Evolutionary conservation across 371 early-diverging fungal species (phyloP).

Genomic region (Mucor piriformis): DNA sequence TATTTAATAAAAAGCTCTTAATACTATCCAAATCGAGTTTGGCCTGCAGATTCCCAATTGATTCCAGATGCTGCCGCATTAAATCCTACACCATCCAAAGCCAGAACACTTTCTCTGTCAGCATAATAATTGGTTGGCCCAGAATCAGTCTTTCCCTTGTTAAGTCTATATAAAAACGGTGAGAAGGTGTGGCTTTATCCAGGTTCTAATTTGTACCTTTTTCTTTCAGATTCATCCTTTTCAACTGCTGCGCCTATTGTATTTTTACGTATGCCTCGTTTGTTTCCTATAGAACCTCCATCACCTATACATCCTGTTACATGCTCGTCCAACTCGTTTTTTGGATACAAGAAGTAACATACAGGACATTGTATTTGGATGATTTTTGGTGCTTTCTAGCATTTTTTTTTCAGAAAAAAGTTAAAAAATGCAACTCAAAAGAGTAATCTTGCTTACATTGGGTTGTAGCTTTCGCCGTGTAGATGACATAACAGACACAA

Average conservation of each 20-base stretch:
- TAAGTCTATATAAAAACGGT: background rate
- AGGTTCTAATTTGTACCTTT: background rate
- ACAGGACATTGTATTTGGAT: conserved; percentile 9
- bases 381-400: background rate
- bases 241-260: conserved; percentile 10
- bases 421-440: background rate
- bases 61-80: conserved; percentile 6
- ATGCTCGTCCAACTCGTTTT: conserved; percentile 1
- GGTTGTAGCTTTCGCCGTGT: background rate
- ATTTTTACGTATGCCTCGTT: background rate
- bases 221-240: background rate
- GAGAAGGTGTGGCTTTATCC: background rate
- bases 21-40: conserved; percentile 7
- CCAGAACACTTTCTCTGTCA: conserved; percentile 11
- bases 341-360: conserved; percentile 4
- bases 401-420: background rate
- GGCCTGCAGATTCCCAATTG: conserved; percentile 17
- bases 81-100: conserved; percentile 13
- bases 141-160: background rate
- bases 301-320: conserved; percentile 5
- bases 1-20: no score
- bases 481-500: background rate
- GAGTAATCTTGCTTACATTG: background rate
- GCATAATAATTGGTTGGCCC: conserved; percentile 19
- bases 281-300: background rate